Base-by-base conservation (phyloP, 2,329 filamentous ascomycete genomes). In the Knufia petricola region DNA sequence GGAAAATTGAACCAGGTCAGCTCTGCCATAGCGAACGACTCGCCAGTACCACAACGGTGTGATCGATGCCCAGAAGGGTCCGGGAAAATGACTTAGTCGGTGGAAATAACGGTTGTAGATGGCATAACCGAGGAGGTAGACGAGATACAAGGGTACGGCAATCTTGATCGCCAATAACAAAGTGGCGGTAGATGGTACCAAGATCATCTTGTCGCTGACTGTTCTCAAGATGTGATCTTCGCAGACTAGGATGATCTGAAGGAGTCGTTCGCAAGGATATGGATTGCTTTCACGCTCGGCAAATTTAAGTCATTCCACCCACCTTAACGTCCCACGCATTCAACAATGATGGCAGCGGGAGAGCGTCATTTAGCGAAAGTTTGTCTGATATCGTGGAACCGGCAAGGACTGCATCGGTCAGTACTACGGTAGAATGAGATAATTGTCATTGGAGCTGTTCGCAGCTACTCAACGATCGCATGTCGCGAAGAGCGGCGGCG, bases 51-150 rank as follows among this genome's bases (percentile, higher is more conserved):
- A 56, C 12, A 56, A 37, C 31, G 19, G 44, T 3, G 50, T 53
- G 28, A 56, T 48, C 4, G 50, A 55, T 13, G 54, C 54, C 42
- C 45, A 53, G 20, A 52, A 56, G 6, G 55, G 55, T 4, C 55
- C 55, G 1, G 55, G 55, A 23, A 57, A 42, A 19, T 55, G 42
- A 13, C 45, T 46, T 28, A 55, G 32, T 3, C 30, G 49, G 39
- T 55, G 54, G 48, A 55, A 56, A n/a, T 42, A 55, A 12, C 47
- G 47, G 31, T 52, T 52, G 41, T 56, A 56, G 19, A 54, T 48
- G 7, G 32, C 32, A n/a, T 36, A 36, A n/a, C 32, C 32, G 15
- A 36, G 32, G 13, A 36, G 32, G 32, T 36, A 36, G 4, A 36
- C 4, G 15, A 36, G 15, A n/a, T 36, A 36, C 13, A 36, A 17